Base-by-base conservation (phyloP, 129 eudicot genomes). In the Centaurea solstitialis region DNA sequence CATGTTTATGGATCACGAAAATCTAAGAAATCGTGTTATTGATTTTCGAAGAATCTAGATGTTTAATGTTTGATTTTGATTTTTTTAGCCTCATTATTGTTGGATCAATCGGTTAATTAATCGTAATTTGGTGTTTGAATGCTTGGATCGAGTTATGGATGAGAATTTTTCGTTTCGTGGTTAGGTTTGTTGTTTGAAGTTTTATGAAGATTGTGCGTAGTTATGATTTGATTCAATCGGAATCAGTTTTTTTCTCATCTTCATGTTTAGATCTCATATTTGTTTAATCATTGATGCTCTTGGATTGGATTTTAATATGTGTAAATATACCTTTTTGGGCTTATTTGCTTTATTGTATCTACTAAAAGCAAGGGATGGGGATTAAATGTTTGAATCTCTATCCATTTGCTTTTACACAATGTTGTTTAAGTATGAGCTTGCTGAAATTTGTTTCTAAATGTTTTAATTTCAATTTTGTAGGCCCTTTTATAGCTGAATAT, bases 401-500 rank as follows among this genome's bases (percentile, higher is more conserved):
- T 53, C 18, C 21, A 17, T 30, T 61, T 43, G 9, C 71, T 12
- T 37, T 38, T 21, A 7, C 35, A 64, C 68, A 20, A 62, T 72
- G 37, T n/a, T 80, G 45, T 80, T 80, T 3, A 72, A 26, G 26
- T 80, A 15, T 24, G 73, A 59, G 62, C 17, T 47, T 47, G 9
- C 74, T n/a, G 30, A 62, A 40, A 15, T 61, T 81, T 33, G 22
- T 24, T 68, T 22, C 9, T 6, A 66, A 30, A 38, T n/a, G 76
- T 12, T 67, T 11, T 18, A 33, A 41, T 62, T 73, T 22, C 22
- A 22, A 7, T 50, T 76, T 12, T 76, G 57, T 30, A 76, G 81
- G 73, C 33, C 62, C 38, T 59, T 82, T 62, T 67, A 20, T 67
- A 80, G 85, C 70, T 81, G 68, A 90, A 57, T 18, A 94, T 94